Conservation (phyloP, 2,329 filamentous ascomycete species). For the Claviceps digitariae region DNA sequence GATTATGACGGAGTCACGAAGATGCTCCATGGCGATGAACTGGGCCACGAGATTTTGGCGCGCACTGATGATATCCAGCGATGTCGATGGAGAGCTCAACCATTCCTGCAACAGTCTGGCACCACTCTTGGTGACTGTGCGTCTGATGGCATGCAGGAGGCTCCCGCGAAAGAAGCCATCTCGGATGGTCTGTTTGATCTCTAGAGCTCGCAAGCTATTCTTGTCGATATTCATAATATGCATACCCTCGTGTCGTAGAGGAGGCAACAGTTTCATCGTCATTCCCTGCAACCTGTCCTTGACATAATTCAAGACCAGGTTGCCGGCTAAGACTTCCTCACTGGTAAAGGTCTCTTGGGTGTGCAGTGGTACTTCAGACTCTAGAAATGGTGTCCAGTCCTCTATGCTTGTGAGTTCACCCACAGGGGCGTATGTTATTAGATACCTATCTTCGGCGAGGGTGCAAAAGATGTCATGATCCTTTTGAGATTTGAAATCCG, state of each 20-base stretch:
- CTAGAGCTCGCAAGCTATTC: slow-evolving; percentile 77
- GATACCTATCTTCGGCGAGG: slow-evolving; percentile 61
- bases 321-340: slow-evolving; percentile 64
- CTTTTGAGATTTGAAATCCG: slow-evolving; percentile 41
- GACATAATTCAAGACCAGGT: slow-evolving; percentile 73
- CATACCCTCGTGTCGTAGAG: slow-evolving; percentile 57
- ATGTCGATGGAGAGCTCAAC: slow-evolving; percentile 86
- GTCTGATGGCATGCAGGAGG: slow-evolving; percentile 74
- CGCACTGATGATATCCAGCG: slow-evolving; percentile 59
- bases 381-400: slow-evolving; percentile 66
- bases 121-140: slow-evolving; percentile 85
- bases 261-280: slow-evolving; percentile 71
- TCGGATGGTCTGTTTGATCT: slow-evolving; percentile 74
- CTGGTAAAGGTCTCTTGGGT: slow-evolving; percentile 44
- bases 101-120: slow-evolving; percentile 72
- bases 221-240: slow-evolving; percentile 85
- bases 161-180: slow-evolving; percentile 72
- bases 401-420: slow-evolving; percentile 34
- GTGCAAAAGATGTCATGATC: slow-evolving; percentile 50
- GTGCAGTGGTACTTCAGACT: slow-evolving; percentile 49
- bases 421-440: slow-evolving; percentile 57
- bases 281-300: slow-evolving; percentile 62
- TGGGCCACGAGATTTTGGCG: slow-evolving; percentile 70
- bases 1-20: slow-evolving; percentile 56
- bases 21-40: slow-evolving; percentile 51